A percentile compares a stretch with the other conserved stretches of the same genome.
phyloP scores from a whole-genome alignment of 768 basidiomycete genomes.

The Amanita rimosa region DNA sequence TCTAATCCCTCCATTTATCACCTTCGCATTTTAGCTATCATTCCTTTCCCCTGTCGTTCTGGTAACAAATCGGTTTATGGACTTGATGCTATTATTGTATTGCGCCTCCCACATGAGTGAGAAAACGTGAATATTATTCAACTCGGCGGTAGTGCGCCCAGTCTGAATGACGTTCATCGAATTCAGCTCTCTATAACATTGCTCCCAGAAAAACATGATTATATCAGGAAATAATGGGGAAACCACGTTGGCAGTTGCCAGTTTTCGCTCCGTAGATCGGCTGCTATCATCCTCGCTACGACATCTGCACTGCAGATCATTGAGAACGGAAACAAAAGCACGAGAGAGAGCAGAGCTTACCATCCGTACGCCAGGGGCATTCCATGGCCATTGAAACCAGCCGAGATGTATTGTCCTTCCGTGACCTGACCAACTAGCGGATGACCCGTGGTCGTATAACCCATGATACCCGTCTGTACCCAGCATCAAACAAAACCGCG shows the following conservation, averaged over 20 bases:
- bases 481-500: too few species aligned
- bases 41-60: not conserved
- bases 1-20: conserved; percentile 14
- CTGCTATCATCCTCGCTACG: conserved; percentile 45
- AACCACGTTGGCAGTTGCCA: conserved; percentile 56
- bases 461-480: conserved; percentile 87
- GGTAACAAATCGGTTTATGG: not conserved
- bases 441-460: conserved; percentile 45
- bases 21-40: conserved; percentile 1
- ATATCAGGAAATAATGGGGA: conserved; percentile 38
- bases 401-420: conserved; percentile 58
- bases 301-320: conserved; percentile 41
- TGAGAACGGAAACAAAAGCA: not conserved
- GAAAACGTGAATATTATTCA: too few species aligned
- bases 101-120: too few species aligned
- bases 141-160: too few species aligned
- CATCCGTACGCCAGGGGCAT: conserved; percentile 72
- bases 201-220: not conserved
- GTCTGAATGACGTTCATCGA: too few species aligned
- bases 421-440: conserved; percentile 52
- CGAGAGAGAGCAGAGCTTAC: conserved; percentile 22
- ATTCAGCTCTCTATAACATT: too few species aligned
- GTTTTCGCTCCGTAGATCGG: conserved; percentile 27
- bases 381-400: conserved; percentile 69
- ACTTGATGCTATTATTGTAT: too few species aligned